A percentile compares a stretch with the other conserved stretches of the same genome.
Evolutionary conservation across 2,329 filamentous ascomycete species (phyloP).

Genomic region (Verticillium longisporum): DNA sequence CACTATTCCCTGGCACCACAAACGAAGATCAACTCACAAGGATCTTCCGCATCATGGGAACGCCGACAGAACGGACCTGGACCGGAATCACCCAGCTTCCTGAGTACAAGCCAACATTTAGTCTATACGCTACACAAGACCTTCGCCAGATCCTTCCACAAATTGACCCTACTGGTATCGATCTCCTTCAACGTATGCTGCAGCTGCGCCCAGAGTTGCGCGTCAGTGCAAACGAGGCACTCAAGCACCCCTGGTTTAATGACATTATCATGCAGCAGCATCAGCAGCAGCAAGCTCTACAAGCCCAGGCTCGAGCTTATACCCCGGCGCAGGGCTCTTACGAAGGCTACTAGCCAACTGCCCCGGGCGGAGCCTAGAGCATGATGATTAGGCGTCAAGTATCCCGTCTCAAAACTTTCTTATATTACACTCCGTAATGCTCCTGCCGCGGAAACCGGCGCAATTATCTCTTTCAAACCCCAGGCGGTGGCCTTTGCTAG

Average conservation of each 20-base stretch:
- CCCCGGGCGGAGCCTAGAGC: slow-evolving; percentile 27
- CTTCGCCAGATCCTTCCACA: slow-evolving; percentile 80
- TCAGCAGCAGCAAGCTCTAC: slow-evolving; percentile 34
- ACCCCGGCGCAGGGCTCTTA: slow-evolving; percentile 25
- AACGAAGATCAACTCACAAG: slow-evolving; percentile 97
- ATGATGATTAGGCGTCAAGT: background rate
- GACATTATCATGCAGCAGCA: slow-evolving; percentile 58
- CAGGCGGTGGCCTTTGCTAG: background rate
- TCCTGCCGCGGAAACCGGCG: background rate
- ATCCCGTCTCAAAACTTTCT: background rate
- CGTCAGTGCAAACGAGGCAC: slow-evolving; percentile 78
- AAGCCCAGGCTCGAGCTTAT: slow-evolving; percentile 33
- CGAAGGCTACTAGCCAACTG: slow-evolving; percentile 20
- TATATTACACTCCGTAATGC: background rate
- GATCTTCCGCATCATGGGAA: slow-evolving; percentile 98
- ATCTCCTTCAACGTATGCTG: slow-evolving; percentile 83
- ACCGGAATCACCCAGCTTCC: slow-evolving; percentile 90
- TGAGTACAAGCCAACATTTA: slow-evolving; percentile 96
- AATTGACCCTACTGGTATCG: slow-evolving; percentile 81
- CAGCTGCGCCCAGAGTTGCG: slow-evolving; percentile 88
- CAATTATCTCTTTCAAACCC: background rate
- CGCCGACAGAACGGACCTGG: slow-evolving; percentile 91
- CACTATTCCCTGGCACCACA: slow-evolving; percentile 92
- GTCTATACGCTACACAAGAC: slow-evolving; percentile 90
- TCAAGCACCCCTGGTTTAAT: slow-evolving; percentile 89